Evolutionary conservation across 2,329 filamentous ascomycete species (phyloP).

Genomic region (Penicillium sp.): DNA sequence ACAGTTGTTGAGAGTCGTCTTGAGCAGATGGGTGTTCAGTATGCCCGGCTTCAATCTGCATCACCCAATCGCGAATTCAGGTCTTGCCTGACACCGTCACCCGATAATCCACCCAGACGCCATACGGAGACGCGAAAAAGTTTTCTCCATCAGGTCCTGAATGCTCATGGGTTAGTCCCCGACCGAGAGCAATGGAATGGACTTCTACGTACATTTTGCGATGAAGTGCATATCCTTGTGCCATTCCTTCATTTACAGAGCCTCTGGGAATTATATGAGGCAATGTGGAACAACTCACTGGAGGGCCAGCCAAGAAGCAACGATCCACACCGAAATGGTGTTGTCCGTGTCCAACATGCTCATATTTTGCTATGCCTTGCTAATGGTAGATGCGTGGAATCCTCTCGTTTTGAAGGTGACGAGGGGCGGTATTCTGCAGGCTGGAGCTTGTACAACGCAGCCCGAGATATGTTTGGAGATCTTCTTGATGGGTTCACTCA

Average conservation of each 20-base stretch:
- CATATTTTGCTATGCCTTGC: conserved; percentile 20
- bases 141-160: background rate
- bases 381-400: conserved; percentile 24
- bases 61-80: conserved; percentile 5
- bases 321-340: background rate
- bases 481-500: conserved; percentile 12
- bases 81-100: conserved; percentile 15
- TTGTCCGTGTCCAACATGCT: conserved; percentile 13
- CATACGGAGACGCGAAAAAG: background rate
- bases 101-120: background rate
- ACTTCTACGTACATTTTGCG: conserved; percentile 18
- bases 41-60: conserved; percentile 4
- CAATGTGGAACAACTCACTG: conserved; percentile 9
- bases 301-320: background rate
- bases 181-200: conserved; percentile 14
- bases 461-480: conserved; percentile 9
- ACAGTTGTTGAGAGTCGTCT: conserved; percentile 22
- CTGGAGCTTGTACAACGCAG: conserved; percentile 26
- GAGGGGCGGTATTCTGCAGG: conserved; percentile 23
- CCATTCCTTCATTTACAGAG: conserved; percentile 24
- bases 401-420: conserved; percentile 10
- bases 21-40: conserved; percentile 17
- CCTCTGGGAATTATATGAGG: conserved; percentile 13
- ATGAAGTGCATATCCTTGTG: conserved; percentile 24
- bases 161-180: conserved; percentile 9